Conservation (phyloP, 306 rosid genomes). For the Cercis canadensis region DNA sequence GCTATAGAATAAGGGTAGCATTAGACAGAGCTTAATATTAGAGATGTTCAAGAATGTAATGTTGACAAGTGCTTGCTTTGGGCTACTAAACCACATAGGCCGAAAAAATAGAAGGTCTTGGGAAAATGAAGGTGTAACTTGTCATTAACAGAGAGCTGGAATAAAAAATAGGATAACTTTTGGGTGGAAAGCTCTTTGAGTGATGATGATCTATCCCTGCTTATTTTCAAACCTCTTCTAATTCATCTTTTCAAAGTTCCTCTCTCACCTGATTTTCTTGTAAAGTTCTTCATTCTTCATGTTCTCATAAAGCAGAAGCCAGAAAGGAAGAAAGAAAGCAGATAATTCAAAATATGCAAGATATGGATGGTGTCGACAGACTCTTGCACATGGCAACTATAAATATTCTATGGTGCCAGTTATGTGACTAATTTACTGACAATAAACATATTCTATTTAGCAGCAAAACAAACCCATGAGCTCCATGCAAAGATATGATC, state of each 20-base stretch:
- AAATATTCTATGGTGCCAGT: conserved; percentile 3
- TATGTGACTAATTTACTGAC: conserved; percentile 14
- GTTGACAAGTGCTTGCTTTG: background rate
- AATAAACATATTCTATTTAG: conserved; percentile 25
- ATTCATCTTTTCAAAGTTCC: background rate
- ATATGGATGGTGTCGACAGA: conserved; percentile 10
- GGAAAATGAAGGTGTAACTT: background rate
- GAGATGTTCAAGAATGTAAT: background rate
- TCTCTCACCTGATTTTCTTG: conserved; percentile 2
- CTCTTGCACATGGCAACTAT: background rate
- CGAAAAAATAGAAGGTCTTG: too few relatives aligned
- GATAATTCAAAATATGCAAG: conserved; percentile 9
- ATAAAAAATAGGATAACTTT: conserved; percentile 7
- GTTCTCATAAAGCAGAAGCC: background rate
- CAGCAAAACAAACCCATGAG: conserved; percentile 23
- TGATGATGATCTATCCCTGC: background rate
- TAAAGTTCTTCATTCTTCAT: conserved; percentile 4
- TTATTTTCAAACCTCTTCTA: conserved; percentile 3
- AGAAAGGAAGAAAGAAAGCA: background rate
- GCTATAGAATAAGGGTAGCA: background rate
- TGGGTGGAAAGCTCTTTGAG: background rate
- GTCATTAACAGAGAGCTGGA: conserved; percentile 4
- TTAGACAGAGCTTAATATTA: conserved; percentile 4
- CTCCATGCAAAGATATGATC: conserved; percentile 29
- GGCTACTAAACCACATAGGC: background rate